Evolutionary conservation across 768 basidiomycete genomes (phyloP), one percentile per base, ranked within the genome.

Genomic region (Termitomyces sp.): DNA sequence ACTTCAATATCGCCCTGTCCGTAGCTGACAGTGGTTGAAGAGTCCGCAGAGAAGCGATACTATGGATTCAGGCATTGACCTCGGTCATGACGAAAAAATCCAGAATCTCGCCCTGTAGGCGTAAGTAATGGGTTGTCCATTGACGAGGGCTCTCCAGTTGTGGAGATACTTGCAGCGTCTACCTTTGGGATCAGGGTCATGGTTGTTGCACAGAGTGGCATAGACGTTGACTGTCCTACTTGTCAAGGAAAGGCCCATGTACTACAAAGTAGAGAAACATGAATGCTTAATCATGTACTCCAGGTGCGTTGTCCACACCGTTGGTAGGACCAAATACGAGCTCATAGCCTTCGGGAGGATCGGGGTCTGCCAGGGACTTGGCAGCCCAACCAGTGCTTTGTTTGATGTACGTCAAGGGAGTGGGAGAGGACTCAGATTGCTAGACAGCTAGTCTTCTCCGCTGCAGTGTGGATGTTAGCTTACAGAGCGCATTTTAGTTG

Each of bases 101-200:
- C 34, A 31, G 38, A 38, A 60, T 38, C 80, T 37, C 77, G 80
- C 76, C 65, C 77, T 77, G 73, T 79, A 81, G 52, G 77, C 77
- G 67, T 81, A 81, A 0, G 79, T 79, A 77, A 25, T 80, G 0
- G 79, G 79, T 36, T 65, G 61, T 7, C 77, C 79, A 54, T 75
- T 66, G 2, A 80, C 76, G 42, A 80, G 70, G 6, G 79, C 80
- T 49, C 80, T 74, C 81, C 80, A 81, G 70, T 82, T 81, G 63
- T 82, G 81, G 72, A 81, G 77, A 72, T 74, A 83, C 49, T 75
- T 72, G 70, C 80, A 81, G 10, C 72, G 73, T 53, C 80, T 80
- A 40, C 79, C 79, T 40, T 66, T 61, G 14, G 71, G 70, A 64
- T 83, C 80, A 1, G 76, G 72, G 20, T 71, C 76, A 37, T 79